Evolutionary conservation across 495 filamentous ascomycete species (phyloP).

Genomic region (Neurospora africana): DNA sequence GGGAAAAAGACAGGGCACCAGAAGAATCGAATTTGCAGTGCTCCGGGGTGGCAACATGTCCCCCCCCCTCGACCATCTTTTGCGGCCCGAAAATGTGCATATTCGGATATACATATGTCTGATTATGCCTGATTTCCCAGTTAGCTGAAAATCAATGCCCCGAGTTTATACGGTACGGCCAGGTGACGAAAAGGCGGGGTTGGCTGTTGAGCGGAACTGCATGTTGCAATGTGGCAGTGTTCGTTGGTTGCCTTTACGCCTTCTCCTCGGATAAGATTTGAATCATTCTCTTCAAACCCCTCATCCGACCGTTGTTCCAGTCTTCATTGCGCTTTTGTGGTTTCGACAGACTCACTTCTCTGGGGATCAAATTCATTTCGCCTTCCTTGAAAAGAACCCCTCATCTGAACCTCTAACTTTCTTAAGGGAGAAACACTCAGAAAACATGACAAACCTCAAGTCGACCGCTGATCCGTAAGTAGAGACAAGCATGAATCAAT

Average conservation of each 20-base stretch:
- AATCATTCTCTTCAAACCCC: background rate
- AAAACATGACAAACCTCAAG: background rate
- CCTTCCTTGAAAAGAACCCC: background rate
- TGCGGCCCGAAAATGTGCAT: too few relatives aligned
- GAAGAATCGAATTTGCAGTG: too few relatives aligned
- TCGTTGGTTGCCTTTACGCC: background rate
- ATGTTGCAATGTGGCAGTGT: background rate
- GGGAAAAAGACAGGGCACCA: too few relatives aligned
- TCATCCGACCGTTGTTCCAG: background rate
- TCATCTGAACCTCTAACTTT: background rate
- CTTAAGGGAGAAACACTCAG: background rate
- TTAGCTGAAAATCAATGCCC: too few relatives aligned
- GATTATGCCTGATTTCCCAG: too few relatives aligned
- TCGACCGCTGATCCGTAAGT: background rate
- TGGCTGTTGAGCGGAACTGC: background rate
- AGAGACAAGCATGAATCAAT: background rate
- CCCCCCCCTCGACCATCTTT: too few relatives aligned
- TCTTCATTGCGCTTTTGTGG: background rate
- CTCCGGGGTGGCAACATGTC: too few relatives aligned
- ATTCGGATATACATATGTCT: too few relatives aligned
- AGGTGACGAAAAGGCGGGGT: background rate
- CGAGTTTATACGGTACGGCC: too few relatives aligned
- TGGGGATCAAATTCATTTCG: background rate
- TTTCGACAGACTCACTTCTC: background rate
- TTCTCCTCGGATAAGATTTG: background rate